Conservation (phyloP, 441 rosid species). For the Adansonia gregorii region DNA sequence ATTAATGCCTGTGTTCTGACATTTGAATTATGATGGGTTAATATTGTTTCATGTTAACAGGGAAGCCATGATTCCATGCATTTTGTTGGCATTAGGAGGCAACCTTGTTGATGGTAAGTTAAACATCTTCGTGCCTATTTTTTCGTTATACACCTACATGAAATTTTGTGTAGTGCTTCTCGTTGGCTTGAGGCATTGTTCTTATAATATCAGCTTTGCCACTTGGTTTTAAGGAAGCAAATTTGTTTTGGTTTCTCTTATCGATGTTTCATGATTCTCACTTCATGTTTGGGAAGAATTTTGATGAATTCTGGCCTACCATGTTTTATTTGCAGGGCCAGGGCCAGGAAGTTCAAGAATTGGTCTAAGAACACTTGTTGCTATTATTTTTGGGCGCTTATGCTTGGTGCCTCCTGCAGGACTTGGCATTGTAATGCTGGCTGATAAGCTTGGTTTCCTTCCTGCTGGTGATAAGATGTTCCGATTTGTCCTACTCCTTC, state of each 20-base stretch:
- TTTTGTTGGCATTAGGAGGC: slow-evolving; percentile 93
- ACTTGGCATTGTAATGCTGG: slow-evolving; percentile 84
- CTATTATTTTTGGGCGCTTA: slow-evolving; percentile 76
- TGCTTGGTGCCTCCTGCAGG: slow-evolving; percentile 87
- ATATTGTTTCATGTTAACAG: slow-evolving; percentile 43
- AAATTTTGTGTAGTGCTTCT: neutral
- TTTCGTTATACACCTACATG: neutral
- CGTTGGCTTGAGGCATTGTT: neutral
- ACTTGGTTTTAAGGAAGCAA: neutral
- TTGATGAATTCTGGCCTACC: slow-evolving; percentile 10
- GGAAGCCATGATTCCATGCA: slow-evolving; percentile 99
- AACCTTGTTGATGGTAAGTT: slow-evolving; percentile 90
- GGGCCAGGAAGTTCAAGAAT: slow-evolving; percentile 97
- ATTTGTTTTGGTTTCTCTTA: neutral
- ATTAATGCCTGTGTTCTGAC: neutral
- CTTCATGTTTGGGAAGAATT: neutral
- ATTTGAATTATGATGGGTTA: slow-evolving; percentile 20
- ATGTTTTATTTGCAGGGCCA: slow-evolving; percentile 64
- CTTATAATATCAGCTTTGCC: neutral
- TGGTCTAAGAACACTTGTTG: slow-evolving; percentile 81
- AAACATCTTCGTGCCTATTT: neutral
- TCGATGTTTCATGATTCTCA: neutral
- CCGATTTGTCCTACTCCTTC: slow-evolving; percentile 85
- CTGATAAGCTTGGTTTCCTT: slow-evolving; percentile 93
- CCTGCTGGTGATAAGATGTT: slow-evolving; percentile 94